These are phyloP conservation scores for Pestalotiopsis sp. DNA, from an alignment of 2,329 filamentous ascomycete species.

Conservation along the genomic window DNA sequence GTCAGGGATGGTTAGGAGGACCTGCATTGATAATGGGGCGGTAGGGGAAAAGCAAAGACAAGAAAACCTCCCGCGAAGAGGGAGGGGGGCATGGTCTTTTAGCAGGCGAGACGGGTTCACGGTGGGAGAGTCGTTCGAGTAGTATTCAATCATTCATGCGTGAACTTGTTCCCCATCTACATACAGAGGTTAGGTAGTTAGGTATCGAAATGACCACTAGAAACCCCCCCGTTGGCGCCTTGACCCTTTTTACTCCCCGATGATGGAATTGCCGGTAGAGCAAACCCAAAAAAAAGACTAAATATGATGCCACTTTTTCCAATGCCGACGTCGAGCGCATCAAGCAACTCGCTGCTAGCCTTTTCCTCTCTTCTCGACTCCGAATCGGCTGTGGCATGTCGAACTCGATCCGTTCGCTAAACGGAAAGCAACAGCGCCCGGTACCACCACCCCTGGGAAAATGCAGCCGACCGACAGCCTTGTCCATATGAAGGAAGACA, in stretches of 20 bases:
- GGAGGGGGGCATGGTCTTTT: background rate
- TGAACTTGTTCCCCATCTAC: background rate
- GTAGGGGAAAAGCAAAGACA: background rate
- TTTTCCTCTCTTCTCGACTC: background rate
- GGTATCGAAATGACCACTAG: background rate
- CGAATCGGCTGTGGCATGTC: constrained; percentile 1
- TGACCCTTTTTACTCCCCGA: background rate
- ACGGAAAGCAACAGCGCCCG: constrained; percentile 1
- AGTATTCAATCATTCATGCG: background rate
- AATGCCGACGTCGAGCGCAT: background rate
- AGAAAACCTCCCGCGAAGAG: background rate
- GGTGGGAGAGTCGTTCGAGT: background rate
- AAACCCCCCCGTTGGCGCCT: background rate
- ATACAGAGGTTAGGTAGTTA: too few relatives aligned
- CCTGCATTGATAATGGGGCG: constrained; percentile 4
- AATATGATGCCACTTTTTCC: background rate
- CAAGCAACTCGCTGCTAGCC: background rate
- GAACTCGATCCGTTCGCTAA: constrained; percentile 1
- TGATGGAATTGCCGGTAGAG: background rate
- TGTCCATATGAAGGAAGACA: constrained; percentile 26
- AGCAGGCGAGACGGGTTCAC: background rate
- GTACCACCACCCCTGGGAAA: background rate
- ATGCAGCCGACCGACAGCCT: constrained; percentile 32
- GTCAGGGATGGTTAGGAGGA: background rate
- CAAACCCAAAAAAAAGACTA: background rate